Evolutionary conservation across 2,329 filamentous ascomycete genomes (phyloP).

Genomic region (Zalaria sp.): DNA sequence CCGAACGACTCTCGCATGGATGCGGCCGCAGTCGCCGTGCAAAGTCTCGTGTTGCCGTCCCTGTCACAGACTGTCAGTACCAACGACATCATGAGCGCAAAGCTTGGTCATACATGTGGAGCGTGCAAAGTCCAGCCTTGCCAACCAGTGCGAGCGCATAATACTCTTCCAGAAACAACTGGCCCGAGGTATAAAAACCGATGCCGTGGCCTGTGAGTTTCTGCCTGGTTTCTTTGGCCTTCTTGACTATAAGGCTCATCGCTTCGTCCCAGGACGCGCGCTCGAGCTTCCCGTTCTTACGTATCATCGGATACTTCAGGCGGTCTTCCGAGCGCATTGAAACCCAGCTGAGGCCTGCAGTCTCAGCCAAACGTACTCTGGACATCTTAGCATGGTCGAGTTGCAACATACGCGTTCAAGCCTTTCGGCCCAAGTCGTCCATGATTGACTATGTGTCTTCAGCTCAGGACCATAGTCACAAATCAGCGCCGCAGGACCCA

Average conservation of each 20-base stretch:
- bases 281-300: constrained; percentile 20
- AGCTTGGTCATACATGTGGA: constrained; percentile 20
- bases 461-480: too few relatives aligned
- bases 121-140: constrained; percentile 23
- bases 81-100: not conserved
- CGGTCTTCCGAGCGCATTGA: constrained; percentile 12
- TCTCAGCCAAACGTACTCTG: not conserved
- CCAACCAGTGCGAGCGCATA: constrained; percentile 24
- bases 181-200: constrained; percentile 24
- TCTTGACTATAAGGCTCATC: constrained; percentile 20
- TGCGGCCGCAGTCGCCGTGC: constrained; percentile 3
- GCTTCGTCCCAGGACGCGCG: constrained; percentile 24
- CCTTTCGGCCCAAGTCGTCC: not conserved
- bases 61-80: constrained; percentile 8
- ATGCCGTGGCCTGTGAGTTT: constrained; percentile 23
- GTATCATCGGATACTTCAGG: constrained; percentile 19
- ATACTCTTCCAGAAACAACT: constrained; percentile 26
- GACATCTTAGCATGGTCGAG: not conserved
- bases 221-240: constrained; percentile 15
- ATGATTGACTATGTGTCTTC: not conserved
- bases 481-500: too few relatives aligned
- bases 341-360: not conserved
- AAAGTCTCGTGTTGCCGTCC: constrained; percentile 26
- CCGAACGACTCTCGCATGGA: not conserved
- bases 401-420: not conserved